These are phyloP conservation scores for Backusella westeae DNA, from an alignment of 192 early-diverging fungal species.

Conservation along the genomic window DNA sequence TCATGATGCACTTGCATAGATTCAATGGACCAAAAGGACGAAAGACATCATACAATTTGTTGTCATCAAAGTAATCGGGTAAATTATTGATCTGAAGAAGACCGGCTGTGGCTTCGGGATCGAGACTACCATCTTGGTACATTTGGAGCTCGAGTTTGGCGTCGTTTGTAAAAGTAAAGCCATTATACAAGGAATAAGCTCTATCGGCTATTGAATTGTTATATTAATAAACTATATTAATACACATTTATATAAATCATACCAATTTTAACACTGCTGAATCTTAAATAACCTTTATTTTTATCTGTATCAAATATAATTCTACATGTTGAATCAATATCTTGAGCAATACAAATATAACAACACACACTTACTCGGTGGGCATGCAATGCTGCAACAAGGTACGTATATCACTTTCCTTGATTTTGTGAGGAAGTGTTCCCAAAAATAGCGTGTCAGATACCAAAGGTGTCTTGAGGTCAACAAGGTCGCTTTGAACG, in stretches of 20 bases:
- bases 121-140: slow-evolving; percentile 17
- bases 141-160: slow-evolving; percentile 25
- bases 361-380: slow-evolving; percentile 12
- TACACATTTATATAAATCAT: not conserved
- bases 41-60: slow-evolving; percentile 33
- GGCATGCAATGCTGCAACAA: slow-evolving; percentile 25
- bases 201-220: slow-evolving; percentile 23
- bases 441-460: slow-evolving; percentile 24
- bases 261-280: slow-evolving; percentile 16
- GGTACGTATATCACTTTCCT: slow-evolving; percentile 20
- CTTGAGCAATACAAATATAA: not conserved
- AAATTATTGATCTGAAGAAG: slow-evolving; percentile 35
- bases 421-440: slow-evolving; percentile 11
- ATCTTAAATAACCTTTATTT: slow-evolving; percentile 18
- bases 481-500: not conserved
- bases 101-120: slow-evolving; percentile 20
- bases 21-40: slow-evolving; percentile 43
- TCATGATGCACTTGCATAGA: slow-evolving; percentile 27
- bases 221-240: not conserved
- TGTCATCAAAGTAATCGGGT: slow-evolving; percentile 26
- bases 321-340: not conserved
- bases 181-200: slow-evolving; percentile 42
- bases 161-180: slow-evolving; percentile 21
- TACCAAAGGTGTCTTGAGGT: slow-evolving; percentile 9
- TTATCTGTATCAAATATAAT: slow-evolving; percentile 11